Conservation (phyloP, 768 basidiomycete species). For the Leccinum imitatum region DNA sequence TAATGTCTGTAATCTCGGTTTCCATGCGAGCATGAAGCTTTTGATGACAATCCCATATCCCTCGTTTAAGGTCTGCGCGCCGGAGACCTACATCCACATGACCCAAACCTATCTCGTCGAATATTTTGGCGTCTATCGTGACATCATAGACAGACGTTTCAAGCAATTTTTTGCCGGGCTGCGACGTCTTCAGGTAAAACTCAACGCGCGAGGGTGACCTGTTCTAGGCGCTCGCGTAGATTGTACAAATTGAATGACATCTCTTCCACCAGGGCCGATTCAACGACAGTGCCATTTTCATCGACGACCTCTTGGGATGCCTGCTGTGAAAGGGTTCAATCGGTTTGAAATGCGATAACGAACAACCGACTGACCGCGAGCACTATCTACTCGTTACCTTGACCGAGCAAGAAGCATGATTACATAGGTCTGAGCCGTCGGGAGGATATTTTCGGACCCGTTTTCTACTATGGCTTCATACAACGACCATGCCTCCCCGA, state of each 20-base stretch:
- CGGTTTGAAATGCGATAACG: not conserved
- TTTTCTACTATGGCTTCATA: conserved; percentile 53
- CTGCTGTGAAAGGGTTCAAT: conserved; percentile 12
- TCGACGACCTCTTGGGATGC: not conserved
- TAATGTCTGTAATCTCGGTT: conserved; percentile 49
- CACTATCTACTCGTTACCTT: conserved; percentile 39
- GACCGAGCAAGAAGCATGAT: conserved; percentile 61
- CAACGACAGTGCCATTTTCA: conserved; percentile 10
- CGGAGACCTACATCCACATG: conserved; percentile 43
- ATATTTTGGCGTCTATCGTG: conserved; percentile 48
- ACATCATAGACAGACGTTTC: conserved; percentile 50
- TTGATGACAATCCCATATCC: conserved; percentile 89
- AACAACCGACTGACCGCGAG: conserved; percentile 34
- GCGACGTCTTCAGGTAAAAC: conserved; percentile 66
- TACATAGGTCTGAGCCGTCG: conserved; percentile 64
- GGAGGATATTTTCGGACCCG: conserved; percentile 44
- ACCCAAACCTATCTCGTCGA: conserved; percentile 58
- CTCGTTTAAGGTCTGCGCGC: conserved; percentile 54
- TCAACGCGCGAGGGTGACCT: conserved; percentile 60
- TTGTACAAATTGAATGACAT: conserved; percentile 76
- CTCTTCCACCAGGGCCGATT: conserved; percentile 30
- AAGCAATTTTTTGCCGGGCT: conserved; percentile 52
- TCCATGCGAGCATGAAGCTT: conserved; percentile 53
- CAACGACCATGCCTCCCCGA: conserved; percentile 67
- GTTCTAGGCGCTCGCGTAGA: conserved; percentile 65